Evolutionary conservation across 495 filamentous ascomycete species (phyloP).

Genomic region (Aspergillus cristatus): DNA sequence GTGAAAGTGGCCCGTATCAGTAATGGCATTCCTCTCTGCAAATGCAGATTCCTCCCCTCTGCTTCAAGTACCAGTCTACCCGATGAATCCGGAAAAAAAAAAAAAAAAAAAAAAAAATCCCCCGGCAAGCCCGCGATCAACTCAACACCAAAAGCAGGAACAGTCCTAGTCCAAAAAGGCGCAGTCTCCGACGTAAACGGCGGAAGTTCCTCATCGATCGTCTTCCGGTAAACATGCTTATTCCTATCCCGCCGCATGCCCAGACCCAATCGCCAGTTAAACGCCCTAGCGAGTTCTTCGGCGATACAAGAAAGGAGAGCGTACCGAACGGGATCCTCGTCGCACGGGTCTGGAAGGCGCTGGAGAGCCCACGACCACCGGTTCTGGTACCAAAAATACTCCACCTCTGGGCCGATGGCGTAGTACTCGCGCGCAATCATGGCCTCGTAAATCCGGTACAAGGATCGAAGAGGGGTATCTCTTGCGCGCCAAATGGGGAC

Average conservation of each 20-base stretch:
- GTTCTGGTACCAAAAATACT: conserved; percentile 17
- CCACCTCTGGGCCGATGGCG: conserved; percentile 12
- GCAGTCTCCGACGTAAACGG: background rate
- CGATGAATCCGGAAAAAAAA: no score
- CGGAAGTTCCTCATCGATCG: conserved; percentile 3
- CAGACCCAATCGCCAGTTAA: conserved; percentile 17
- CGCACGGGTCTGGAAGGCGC: conserved; percentile 13
- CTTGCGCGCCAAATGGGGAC: conserved; percentile 6
- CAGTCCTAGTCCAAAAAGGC: background rate
- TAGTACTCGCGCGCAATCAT: conserved; percentile 8
- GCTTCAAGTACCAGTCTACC: conserved; percentile 1
- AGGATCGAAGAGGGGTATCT: conserved; percentile 16
- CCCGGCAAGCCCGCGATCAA: conserved; percentile 1
- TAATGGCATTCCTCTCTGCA: conserved; percentile 1
- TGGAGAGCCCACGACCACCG: conserved; percentile 5
- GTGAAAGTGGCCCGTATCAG: background rate
- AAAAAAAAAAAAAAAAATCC: background rate
- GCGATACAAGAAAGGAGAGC: conserved; percentile 15
- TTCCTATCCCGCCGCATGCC: conserved; percentile 11
- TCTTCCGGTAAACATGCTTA: conserved; percentile 4
- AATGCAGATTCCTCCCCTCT: background rate
- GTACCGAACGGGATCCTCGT: conserved; percentile 14
- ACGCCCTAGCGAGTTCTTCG: conserved; percentile 18
- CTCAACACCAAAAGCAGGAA: background rate
- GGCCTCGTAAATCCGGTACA: conserved; percentile 19